These are phyloP conservation scores for Rhexocercosporidium sp. DNA, from an alignment of 2,329 filamentous ascomycete species.

Conservation along the genomic window DNA sequence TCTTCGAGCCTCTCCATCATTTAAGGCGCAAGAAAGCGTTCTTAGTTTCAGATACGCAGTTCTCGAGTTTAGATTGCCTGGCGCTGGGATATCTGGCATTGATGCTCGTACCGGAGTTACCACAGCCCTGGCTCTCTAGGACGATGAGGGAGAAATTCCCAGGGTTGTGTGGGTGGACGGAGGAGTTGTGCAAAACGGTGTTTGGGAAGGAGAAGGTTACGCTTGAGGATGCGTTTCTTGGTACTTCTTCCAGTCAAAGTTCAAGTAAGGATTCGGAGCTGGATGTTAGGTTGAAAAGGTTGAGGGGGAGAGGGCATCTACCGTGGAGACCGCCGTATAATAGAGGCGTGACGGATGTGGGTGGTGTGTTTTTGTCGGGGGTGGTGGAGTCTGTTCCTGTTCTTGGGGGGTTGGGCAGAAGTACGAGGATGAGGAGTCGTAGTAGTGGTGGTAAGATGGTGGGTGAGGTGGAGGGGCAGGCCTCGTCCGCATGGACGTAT, in stretches of 20 bases:
- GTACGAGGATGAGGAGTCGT: slow-evolving; percentile 35
- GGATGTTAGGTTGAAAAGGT: slow-evolving; percentile 19
- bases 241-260: neutral
- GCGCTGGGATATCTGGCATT: slow-evolving; percentile 80
- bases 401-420: slow-evolving; percentile 37
- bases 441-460: slow-evolving; percentile 31
- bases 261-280: slow-evolving; percentile 12
- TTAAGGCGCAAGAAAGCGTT: slow-evolving; percentile 62
- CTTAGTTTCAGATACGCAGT: slow-evolving; percentile 56
- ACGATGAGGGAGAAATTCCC: slow-evolving; percentile 57
- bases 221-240: slow-evolving; percentile 36
- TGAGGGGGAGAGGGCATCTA: slow-evolving; percentile 29
- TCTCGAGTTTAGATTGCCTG: slow-evolving; percentile 77
- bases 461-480: slow-evolving; percentile 29
- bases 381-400: slow-evolving; percentile 40
- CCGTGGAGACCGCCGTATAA: slow-evolving; percentile 42
- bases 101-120: slow-evolving; percentile 67
- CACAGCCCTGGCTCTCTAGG: slow-evolving; percentile 66
- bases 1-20: slow-evolving; percentile 73
- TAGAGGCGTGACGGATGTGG: slow-evolving; percentile 35
- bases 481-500: slow-evolving; percentile 30
- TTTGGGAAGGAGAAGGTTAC: slow-evolving; percentile 45
- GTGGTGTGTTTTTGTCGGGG: slow-evolving; percentile 35
- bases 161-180: slow-evolving; percentile 50
- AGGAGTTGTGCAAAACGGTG: slow-evolving; percentile 45